Conservation (phyloP, 108 stramenopile species). For the Cylindrotheca fusiformis region DNA sequence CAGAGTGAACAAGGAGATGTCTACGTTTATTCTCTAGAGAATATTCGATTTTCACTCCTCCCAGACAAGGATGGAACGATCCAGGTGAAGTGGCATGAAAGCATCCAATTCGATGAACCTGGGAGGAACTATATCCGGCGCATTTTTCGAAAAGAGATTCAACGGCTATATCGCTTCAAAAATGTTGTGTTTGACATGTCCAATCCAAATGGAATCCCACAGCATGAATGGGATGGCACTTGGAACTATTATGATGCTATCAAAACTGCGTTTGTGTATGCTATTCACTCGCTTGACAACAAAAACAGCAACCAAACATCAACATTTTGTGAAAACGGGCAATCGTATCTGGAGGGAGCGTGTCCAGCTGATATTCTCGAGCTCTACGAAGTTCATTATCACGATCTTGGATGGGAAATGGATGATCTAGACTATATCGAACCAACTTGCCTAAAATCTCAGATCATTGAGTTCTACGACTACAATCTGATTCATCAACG, state of each 20-base stretch:
- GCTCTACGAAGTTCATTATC: constrained; percentile 15
- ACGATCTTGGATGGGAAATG: constrained; percentile 15
- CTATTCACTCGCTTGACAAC: neutral
- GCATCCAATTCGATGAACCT: constrained; percentile 39
- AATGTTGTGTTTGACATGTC: constrained; percentile 1
- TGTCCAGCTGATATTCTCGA: neutral
- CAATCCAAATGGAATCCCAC: constrained; percentile 4
- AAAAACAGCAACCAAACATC: neutral
- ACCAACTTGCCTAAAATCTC: constrained; percentile 12
- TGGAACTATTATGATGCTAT: constrained; percentile 29
- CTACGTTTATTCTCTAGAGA: neutral
- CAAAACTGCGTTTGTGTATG: constrained; percentile 11
- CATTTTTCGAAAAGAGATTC: constrained; percentile 7
- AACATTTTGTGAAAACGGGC: neutral
- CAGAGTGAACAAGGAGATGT: constrained; percentile 1
- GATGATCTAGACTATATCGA: constrained; percentile 20
- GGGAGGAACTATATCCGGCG: constrained; percentile 53
- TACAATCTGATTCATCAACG: constrained; percentile 12
- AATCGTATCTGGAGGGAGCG: neutral
- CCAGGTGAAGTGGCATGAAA: constrained; percentile 47
- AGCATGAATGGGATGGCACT: constrained; percentile 22
- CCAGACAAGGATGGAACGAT: constrained; percentile 12
- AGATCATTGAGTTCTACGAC: constrained; percentile 17
- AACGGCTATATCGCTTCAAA: constrained; percentile 2
- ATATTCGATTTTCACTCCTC: neutral